Conservation (phyloP, 345 rosid species). For the Heritiera littoralis region DNA sequence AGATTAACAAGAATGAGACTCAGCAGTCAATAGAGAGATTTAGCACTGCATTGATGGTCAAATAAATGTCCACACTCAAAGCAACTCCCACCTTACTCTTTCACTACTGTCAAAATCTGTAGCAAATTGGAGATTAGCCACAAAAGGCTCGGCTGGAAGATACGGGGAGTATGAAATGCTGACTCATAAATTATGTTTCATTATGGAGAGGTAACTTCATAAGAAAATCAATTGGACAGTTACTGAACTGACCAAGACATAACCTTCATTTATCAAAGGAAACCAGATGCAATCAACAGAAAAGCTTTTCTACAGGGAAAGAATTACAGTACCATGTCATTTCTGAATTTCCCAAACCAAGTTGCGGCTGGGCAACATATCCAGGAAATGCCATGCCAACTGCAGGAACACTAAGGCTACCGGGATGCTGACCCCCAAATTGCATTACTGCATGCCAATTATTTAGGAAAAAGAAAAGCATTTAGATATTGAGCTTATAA, state of each 20-base stretch:
- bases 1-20: background rate
- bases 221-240: background rate
- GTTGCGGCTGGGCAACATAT: slow-evolving; percentile 78
- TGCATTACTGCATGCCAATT: slow-evolving; percentile 68
- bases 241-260: background rate
- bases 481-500: background rate
- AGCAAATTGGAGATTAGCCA: background rate
- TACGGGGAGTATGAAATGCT: background rate
- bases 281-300: background rate
- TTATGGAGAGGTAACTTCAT: background rate
- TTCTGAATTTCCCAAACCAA: slow-evolving; percentile 87
- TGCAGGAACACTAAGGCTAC: slow-evolving; percentile 78
- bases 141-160: background rate
- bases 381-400: slow-evolving; percentile 98
- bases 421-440: slow-evolving; percentile 86
- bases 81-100: background rate
- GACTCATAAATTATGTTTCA: background rate
- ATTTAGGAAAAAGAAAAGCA: slow-evolving; percentile 1
- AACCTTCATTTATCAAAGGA: background rate
- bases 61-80: background rate
- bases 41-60: background rate
- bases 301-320: slow-evolving; percentile 7
- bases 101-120: background rate
- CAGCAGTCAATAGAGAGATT: background rate
- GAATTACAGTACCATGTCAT: slow-evolving; percentile 74